Base-by-base conservation (phyloP, 2,329 filamentous ascomycete species). In the Beauveria rudraprayagi region DNA sequence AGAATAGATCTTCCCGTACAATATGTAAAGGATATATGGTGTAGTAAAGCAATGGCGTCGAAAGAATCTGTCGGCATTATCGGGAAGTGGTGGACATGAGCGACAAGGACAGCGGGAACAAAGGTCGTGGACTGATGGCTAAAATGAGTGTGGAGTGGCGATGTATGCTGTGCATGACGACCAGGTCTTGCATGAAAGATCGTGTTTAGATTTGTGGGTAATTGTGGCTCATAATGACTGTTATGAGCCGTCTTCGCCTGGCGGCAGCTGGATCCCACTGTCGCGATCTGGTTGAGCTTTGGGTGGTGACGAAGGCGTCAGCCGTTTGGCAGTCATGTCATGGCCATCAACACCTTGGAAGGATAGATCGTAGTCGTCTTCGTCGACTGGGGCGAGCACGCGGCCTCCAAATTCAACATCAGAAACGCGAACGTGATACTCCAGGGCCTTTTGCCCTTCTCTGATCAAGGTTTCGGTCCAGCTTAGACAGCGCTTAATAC, bases 381-480 rank as follows among this genome's bases (percentile, higher is more conserved):
- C 89, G 64, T 93, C 89, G 0, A 82, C 80, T 1, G 80, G 77
- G 10, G 83, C 80, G 3, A 97, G 78, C 1, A 96, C 89, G 24
- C 91, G 83, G 0, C 92, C 92, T 14, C 92, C 91, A 3, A 97
- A 77, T 67, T 90, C 84, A 40, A 96, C 81, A 68, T 97, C 93
- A 65, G 86, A 90, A 9, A 89, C 83, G 34, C 83, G 83, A 28
- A 97, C 90, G 62, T 84, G 81, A 70, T 96, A 96, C 53, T 89
- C 88, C 2, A 99, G 81, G 0, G 94, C 94, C 70, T 91, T 93
- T 69, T 87, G 89, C 6, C 89, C 94, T 67, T 97, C 92, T 54
- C 84, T 87, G 71, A 99, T 96, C 50, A 99, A 81, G 64, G 90
- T 87, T 70, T 99, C 93, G 0, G 92, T 95, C 83, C 91, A 93